Conservation (phyloP, 177 flowering plant genomes). For the Vitis hybrid region DNA sequence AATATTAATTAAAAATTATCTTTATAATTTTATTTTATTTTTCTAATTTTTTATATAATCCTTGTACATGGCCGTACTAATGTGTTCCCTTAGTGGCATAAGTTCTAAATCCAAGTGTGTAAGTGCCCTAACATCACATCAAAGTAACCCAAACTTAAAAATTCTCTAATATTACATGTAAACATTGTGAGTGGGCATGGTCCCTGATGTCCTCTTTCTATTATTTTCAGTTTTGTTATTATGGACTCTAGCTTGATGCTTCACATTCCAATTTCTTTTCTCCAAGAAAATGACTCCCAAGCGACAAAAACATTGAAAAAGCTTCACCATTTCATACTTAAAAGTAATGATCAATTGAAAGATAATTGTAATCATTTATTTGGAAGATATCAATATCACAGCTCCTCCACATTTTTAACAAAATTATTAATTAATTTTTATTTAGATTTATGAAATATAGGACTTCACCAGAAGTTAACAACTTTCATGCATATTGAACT, state of each 20-base stretch:
- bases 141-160: constrained; percentile 7
- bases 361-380: too few species aligned
- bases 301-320: constrained; percentile 2
- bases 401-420: too few species aligned
- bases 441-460: too few species aligned
- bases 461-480: too few species aligned
- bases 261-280: constrained; percentile 7
- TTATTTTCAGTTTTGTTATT: constrained; percentile 6
- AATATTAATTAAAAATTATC: too few species aligned
- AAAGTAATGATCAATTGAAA: not conserved
- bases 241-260: constrained; percentile 9
- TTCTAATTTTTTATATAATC: not conserved
- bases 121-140: constrained; percentile 25
- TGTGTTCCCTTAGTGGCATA: constrained; percentile 24
- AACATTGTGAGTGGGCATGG: constrained; percentile 16
- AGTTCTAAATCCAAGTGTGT: not conserved
- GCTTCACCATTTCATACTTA: constrained; percentile 6
- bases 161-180: not conserved
- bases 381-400: too few species aligned
- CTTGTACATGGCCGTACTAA: constrained; percentile 18
- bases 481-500: too few species aligned
- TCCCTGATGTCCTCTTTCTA: constrained; percentile 5
- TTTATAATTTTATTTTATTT: too few species aligned
- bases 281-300: constrained; percentile 13
- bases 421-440: too few species aligned